Base-by-base conservation (phyloP, 768 basidiomycete species). In the Symmetrospora coprosmae region DNA sequence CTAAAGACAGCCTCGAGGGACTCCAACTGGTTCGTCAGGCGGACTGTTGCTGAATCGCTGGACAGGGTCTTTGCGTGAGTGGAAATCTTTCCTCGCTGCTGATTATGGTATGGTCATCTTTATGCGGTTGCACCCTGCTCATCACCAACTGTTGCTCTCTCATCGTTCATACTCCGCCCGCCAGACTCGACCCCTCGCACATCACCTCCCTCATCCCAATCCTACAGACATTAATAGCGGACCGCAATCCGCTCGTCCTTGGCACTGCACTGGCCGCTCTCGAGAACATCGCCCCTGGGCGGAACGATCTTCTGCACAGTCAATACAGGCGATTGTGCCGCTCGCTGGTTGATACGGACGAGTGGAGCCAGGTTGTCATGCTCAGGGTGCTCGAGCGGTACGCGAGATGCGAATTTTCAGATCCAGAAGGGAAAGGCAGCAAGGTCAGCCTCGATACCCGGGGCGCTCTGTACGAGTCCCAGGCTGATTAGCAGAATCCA, bases 1-100 rank as follows among this genome's bases (percentile, higher is more conserved):
- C 84, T 99, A 70, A 86, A 86, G 73, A 94, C 91, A 72, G 89
- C 87, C 63, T 87, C 87, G 2, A 79, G 82, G 17, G 94, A 99
- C 71, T 76, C 83, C 52, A 94, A 88, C 70, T 90, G 91, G 7
- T 96, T 91, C 72, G 92, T 99, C 1, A 79, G 94, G 35, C 92
- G 94, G 74, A 83, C 84, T 1, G 88, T 89, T 0, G 89, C 90
- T 1, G 76, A 92, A 16, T 91, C 91, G 4, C 80, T 97, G 56
- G 82, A 41, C 16, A 30, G 50, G 41, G 45, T 64, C 5, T 55
- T 43, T 31, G 30, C 46, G 62, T 51, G n/a, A 25, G 60, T 50
- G 86, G 0, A 89, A 88, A 72, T 83, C 82, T n/a, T n/a, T n/a
- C n/a, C n/a, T 66, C 84, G 82, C 73, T 81, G 82, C 89, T 82